Conservation (phyloP, 148 eudicot species). For the Bassia scoparia region DNA sequence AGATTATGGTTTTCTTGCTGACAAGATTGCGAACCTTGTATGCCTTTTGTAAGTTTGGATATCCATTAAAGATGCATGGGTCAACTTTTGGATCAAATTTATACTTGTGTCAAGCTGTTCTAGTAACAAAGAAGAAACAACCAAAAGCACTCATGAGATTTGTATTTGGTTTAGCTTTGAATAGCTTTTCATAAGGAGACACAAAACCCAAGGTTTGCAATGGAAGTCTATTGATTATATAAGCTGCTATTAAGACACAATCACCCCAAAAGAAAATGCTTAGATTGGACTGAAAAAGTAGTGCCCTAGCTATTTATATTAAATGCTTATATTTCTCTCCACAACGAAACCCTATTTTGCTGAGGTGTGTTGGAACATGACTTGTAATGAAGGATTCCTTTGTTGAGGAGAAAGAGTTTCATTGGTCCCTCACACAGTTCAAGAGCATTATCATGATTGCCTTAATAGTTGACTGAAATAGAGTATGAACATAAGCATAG, state of each 20-base stretch:
- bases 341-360: not conserved
- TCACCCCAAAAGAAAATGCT: not conserved
- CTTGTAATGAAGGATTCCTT: not conserved
- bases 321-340: conserved; percentile 3
- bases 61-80: not conserved
- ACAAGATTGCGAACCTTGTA: not conserved
- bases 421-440: not conserved
- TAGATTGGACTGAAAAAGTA: not conserved
- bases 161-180: not conserved
- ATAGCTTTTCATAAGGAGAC: not conserved
- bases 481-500: too few species aligned
- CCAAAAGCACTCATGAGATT: not conserved
- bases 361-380: not conserved
- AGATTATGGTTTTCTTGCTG: not conserved
- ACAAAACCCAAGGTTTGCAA: not conserved
- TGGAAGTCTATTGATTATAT: not conserved
- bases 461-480: too few species aligned
- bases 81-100: not conserved
- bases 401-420: not conserved
- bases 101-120: rapidly evolving
- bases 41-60: not conserved
- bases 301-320: not conserved
- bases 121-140: not conserved
- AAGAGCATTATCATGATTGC: not conserved
- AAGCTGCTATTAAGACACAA: not conserved